phyloP scores from a whole-genome alignment of 441 rosid genomes.

The Cnidoscolus chayamansa region DNA sequence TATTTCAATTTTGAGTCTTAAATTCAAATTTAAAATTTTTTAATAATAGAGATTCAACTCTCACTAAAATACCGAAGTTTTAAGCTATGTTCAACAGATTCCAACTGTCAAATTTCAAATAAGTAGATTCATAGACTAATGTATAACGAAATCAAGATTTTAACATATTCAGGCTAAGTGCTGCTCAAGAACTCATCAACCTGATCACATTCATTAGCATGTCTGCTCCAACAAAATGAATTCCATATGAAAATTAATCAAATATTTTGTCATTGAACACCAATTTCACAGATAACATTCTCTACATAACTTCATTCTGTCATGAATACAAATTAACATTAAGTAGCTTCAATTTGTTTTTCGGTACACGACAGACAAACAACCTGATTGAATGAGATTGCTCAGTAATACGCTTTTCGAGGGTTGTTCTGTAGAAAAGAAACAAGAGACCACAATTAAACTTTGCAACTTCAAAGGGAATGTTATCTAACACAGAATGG shows the following conservation, averaged over 20 bases:
- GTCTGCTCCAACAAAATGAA: too few relatives aligned
- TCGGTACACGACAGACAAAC: background rate
- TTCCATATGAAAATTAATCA: background rate
- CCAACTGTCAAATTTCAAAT: too few relatives aligned
- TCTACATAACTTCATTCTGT: background rate
- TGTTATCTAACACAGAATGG: background rate
- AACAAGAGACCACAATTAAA: background rate
- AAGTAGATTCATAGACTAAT: too few relatives aligned
- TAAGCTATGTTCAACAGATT: too few relatives aligned
- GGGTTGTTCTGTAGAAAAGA: constrained; percentile 59
- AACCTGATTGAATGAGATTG: background rate
- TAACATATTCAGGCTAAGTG: too few relatives aligned
- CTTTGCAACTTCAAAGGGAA: background rate
- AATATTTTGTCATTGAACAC: background rate
- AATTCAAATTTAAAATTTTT: too few relatives aligned
- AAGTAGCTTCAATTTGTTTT: background rate
- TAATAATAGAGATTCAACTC: too few relatives aligned
- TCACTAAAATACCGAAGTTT: too few relatives aligned
- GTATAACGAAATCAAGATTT: too few relatives aligned
- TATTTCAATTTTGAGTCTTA: too few relatives aligned
- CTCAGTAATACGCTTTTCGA: constrained; percentile 71
- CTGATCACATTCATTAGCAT: too few relatives aligned
- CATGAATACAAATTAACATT: background rate
- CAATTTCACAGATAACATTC: background rate
- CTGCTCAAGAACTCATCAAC: too few relatives aligned